Conservation (phyloP, 2,329 filamentous ascomycete genomes). For the Talaromyces marneffei region DNA sequence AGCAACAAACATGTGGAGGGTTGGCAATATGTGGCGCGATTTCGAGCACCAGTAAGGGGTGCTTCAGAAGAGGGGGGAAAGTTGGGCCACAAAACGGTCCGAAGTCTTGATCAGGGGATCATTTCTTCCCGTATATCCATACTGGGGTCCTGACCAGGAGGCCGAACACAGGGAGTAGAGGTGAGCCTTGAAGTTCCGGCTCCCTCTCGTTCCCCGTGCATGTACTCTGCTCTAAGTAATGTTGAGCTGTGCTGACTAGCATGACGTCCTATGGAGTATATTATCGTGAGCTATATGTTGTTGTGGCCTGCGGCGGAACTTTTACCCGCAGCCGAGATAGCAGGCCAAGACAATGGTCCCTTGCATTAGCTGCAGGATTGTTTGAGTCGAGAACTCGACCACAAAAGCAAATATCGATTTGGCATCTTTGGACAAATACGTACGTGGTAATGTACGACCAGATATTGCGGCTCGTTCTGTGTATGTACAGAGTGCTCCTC, state of each 20-base stretch:
- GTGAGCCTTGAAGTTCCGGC: not conserved
- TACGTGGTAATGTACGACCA: not conserved
- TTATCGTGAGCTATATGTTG: not conserved
- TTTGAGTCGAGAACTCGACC: not conserved
- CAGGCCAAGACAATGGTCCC: not conserved
- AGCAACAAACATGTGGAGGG: not conserved
- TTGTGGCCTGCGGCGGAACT: slow-evolving; percentile 1
- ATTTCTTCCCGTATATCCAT: not conserved
- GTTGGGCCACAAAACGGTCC: not conserved
- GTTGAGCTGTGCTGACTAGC: not conserved
- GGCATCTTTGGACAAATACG: not conserved
- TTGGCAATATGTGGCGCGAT: not conserved
- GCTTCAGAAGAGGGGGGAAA: not conserved
- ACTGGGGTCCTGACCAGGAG: not conserved
- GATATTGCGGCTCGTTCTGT: too few species aligned
- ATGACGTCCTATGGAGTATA: not conserved
- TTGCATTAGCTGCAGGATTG: not conserved
- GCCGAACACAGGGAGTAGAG: not conserved
- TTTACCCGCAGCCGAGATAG: not conserved
- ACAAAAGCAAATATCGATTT: not conserved
- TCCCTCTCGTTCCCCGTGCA: not conserved
- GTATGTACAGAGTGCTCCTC: too few species aligned
- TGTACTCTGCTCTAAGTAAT: too few species aligned
- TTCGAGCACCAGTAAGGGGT: not conserved
- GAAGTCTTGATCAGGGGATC: not conserved